These are phyloP conservation scores for Nitzschia sp. DNA, from an alignment of 108 stramenopile genomes.

Conservation along the genomic window DNA sequence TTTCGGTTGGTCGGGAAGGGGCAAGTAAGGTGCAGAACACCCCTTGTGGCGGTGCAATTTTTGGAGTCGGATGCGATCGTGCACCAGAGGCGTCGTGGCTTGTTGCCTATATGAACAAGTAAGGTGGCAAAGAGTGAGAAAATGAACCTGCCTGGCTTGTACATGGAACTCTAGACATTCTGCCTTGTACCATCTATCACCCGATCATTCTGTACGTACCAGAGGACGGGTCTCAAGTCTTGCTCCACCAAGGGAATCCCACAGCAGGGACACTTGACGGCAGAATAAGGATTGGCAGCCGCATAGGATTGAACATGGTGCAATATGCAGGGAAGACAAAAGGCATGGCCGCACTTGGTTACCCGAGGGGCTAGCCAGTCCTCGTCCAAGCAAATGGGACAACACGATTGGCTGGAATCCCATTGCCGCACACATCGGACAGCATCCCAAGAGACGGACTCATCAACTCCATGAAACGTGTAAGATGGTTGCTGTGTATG, in stretches of 20 bases:
- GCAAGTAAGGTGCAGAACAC: constrained; percentile 66
- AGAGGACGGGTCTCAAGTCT: constrained; percentile 63
- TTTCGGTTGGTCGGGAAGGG: constrained; percentile 23
- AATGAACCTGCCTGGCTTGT: background rate
- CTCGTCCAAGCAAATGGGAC: constrained; percentile 78
- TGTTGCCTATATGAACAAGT: constrained; percentile 3
- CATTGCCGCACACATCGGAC: constrained; percentile 41
- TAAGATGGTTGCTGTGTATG: constrained; percentile 7
- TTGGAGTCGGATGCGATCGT: constrained; percentile 48
- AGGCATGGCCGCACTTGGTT: constrained; percentile 77
- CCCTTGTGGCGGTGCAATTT: constrained; percentile 60
- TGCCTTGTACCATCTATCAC: too few species aligned
- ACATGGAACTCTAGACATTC: too few species aligned
- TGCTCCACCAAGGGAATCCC: constrained; percentile 32
- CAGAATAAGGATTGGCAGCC: constrained; percentile 15
- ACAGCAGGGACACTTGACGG: constrained; percentile 59
- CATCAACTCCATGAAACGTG: constrained; percentile 36
- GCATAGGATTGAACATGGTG: constrained; percentile 53
- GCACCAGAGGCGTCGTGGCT: constrained; percentile 30
- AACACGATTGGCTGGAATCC: constrained; percentile 13
- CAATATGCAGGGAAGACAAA: constrained; percentile 72
- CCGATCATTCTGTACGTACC: constrained; percentile 20
- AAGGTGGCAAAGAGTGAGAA: background rate
- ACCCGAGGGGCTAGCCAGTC: constrained; percentile 52
- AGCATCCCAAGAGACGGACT: constrained; percentile 45